Conservation (phyloP, 371 early-diverging fungal genomes). For the Mortierella sp. region DNA sequence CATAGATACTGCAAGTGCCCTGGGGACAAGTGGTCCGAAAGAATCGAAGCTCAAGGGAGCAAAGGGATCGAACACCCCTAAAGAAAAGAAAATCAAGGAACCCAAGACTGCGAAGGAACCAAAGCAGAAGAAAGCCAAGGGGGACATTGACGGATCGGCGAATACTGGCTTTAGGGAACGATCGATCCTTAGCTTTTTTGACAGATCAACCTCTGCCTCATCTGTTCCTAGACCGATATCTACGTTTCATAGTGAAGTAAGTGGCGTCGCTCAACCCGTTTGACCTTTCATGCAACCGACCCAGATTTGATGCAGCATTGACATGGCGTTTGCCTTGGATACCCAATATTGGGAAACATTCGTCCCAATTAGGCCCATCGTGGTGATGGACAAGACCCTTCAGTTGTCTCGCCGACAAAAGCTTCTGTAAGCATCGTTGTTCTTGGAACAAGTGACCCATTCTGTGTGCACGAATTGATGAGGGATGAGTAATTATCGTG, state of each 20-base stretch:
- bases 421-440: background rate
- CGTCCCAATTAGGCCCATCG: background rate
- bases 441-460: background rate
- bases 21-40: conserved; percentile 3
- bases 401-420: too few relatives aligned
- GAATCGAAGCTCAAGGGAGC: conserved; percentile 10
- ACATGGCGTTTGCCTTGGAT: too few relatives aligned
- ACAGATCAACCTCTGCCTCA: conserved; percentile 14
- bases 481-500: too few relatives aligned
- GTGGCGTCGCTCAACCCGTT: too few relatives aligned
- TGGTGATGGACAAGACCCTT: too few relatives aligned
- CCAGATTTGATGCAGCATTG: too few relatives aligned
- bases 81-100: conserved; percentile 27
- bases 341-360: background rate
- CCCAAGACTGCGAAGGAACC: conserved; percentile 21
- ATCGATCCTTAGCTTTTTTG: conserved; percentile 53
- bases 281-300: too few relatives aligned
- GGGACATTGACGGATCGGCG: background rate
- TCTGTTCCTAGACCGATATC: background rate
- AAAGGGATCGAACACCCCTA: conserved; percentile 12
- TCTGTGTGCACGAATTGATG: too few relatives aligned
- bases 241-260: conserved; percentile 2
- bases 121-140: conserved; percentile 9
- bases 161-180: conserved; percentile 19
- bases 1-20: background rate